Conservation (phyloP, 108 stramenopile species). For the Fragilaria crotonensis region DNA sequence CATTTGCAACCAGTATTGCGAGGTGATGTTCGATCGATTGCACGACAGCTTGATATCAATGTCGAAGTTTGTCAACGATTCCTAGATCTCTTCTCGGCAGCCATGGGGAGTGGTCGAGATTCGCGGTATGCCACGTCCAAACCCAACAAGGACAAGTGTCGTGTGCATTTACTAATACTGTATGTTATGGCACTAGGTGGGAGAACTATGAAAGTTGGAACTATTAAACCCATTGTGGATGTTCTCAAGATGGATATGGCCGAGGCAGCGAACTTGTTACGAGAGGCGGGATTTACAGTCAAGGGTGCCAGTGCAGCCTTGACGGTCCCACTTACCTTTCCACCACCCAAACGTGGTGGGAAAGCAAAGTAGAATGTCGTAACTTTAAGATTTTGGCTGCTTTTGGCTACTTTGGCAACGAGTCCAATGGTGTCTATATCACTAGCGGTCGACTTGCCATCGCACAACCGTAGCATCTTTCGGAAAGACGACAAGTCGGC, state of each 20-base stretch:
- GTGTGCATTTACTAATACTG: constrained; percentile 52
- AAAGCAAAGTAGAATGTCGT: neutral
- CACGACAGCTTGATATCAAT: constrained; percentile 42
- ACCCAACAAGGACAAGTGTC: constrained; percentile 47
- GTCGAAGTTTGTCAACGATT: constrained; percentile 40
- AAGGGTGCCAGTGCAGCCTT: constrained; percentile 37
- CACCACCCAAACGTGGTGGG: constrained; percentile 36
- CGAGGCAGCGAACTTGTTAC: constrained; percentile 40
- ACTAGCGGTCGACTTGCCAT: too few species aligned
- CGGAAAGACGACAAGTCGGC: too few species aligned
- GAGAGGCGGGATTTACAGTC: constrained; percentile 68
- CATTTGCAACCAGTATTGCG: constrained; percentile 32
- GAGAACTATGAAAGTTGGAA: constrained; percentile 41
- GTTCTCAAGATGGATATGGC: constrained; percentile 54
- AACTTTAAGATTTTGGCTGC: too few species aligned
- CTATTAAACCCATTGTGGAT: constrained; percentile 43
- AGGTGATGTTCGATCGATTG: constrained; percentile 30
- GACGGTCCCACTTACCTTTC: constrained; percentile 66
- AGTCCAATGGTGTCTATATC: too few species aligned
- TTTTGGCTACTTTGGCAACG: too few species aligned
- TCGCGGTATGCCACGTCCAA: constrained; percentile 24
- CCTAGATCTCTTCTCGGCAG: constrained; percentile 40
- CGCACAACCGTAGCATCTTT: too few species aligned
- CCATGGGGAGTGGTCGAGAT: neutral
- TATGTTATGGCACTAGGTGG: constrained; percentile 55